These are phyloP conservation scores for Haplographium delicatum DNA, from an alignment of 495 filamentous ascomycete genomes.

Conservation along the genomic window DNA sequence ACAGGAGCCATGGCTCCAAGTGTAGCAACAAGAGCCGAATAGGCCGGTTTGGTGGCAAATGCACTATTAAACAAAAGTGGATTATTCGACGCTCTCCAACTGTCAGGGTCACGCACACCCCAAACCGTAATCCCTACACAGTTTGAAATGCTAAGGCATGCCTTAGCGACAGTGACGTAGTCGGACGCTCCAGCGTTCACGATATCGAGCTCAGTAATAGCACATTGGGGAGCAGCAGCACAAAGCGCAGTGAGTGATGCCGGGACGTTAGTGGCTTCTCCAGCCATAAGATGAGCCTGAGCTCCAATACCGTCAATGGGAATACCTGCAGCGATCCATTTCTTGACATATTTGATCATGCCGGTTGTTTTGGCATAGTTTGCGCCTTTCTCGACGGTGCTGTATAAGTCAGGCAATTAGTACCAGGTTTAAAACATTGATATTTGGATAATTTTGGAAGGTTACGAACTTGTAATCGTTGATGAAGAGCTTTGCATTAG, in stretches of 20 bases:
- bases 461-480: slow-evolving; percentile 60
- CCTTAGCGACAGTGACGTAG: slow-evolving; percentile 55
- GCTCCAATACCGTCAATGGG: slow-evolving; percentile 69
- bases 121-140: slow-evolving; percentile 75
- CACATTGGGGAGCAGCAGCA: slow-evolving; percentile 47
- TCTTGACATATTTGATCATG: slow-evolving; percentile 59
- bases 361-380: slow-evolving; percentile 52
- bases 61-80: slow-evolving; percentile 61
- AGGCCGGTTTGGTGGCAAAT: slow-evolving; percentile 60
- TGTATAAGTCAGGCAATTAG: not conserved
- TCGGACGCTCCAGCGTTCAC: slow-evolving; percentile 50
- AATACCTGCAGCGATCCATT: slow-evolving; percentile 58
- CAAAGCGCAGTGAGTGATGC: slow-evolving; percentile 54
- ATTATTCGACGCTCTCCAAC: slow-evolving; percentile 55
- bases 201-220: slow-evolving; percentile 65
- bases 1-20: slow-evolving; percentile 41
- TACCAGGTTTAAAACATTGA: too few species aligned
- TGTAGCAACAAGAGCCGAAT: slow-evolving; percentile 49
- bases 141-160: slow-evolving; percentile 56
- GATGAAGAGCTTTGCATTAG: slow-evolving; percentile 58
- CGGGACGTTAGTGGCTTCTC: slow-evolving; percentile 36
- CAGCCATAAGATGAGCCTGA: slow-evolving; percentile 45
- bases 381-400: slow-evolving; percentile 21
- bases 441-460: not conserved
- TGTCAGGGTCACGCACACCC: slow-evolving; percentile 64